Conservation (phyloP, 495 filamentous ascomycete species). For the Penicillium riverlandense region DNA sequence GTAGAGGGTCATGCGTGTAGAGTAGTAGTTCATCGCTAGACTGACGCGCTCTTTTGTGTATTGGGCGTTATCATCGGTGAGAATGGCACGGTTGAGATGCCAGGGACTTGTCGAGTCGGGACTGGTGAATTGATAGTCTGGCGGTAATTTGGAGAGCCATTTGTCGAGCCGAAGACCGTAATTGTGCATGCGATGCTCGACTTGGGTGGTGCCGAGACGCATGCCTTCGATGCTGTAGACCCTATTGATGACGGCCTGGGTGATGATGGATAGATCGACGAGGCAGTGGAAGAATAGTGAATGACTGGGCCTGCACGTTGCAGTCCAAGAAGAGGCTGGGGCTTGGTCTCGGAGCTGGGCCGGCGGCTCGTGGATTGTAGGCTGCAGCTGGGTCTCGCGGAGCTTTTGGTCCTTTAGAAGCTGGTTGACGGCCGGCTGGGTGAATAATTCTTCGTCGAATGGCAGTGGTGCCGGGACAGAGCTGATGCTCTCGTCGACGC, state of each 20-base stretch:
- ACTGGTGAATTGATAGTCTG: slow-evolving; percentile 36
- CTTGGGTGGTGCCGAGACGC: slow-evolving; percentile 38
- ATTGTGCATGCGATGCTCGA: slow-evolving; percentile 44
- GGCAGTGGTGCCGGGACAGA: slow-evolving; percentile 47
- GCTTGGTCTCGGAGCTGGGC: neutral
- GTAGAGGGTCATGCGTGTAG: slow-evolving; percentile 47
- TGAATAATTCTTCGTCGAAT: slow-evolving; percentile 42
- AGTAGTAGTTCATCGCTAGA: slow-evolving; percentile 49
- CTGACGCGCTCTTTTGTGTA: slow-evolving; percentile 18
- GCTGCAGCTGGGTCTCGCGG: slow-evolving; percentile 20
- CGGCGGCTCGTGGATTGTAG: slow-evolving; percentile 21
- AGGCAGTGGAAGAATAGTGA: slow-evolving; percentile 41
- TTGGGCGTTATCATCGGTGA: slow-evolving; percentile 4
- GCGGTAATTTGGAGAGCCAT: slow-evolving; percentile 45
- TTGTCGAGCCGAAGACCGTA: slow-evolving; percentile 37
- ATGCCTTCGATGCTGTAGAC: slow-evolving; percentile 51
- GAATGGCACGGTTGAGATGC: slow-evolving; percentile 6
- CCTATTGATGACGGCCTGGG: slow-evolving; percentile 41
- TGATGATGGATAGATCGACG: slow-evolving; percentile 42
- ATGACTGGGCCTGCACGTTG: slow-evolving; percentile 20
- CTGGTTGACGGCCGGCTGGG: slow-evolving; percentile 7
- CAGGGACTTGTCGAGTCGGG: slow-evolving; percentile 8
- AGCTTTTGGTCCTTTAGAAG: slow-evolving; percentile 15
- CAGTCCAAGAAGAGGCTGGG: slow-evolving; percentile 9
- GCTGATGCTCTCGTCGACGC: slow-evolving; percentile 45